These are phyloP conservation scores for Thymus quinquecostatus DNA, from an alignment of 257 asterid species.

Conservation along the genomic window DNA sequence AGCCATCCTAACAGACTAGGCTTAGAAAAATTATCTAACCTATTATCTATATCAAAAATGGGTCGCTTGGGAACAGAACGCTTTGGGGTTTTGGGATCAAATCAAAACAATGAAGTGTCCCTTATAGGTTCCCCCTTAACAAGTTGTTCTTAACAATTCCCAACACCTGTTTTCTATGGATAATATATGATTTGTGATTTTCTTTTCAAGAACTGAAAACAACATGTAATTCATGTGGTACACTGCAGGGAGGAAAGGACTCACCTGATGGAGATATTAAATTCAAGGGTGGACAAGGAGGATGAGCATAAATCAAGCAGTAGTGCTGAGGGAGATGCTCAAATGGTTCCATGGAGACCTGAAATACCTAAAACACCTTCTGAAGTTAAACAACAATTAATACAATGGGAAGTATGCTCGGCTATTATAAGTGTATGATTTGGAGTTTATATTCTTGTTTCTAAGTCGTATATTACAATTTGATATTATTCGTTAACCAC, in stretches of 20 bases:
- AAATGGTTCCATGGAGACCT: conserved; percentile 42
- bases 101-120: too few species aligned
- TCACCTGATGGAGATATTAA: conserved; percentile 64
- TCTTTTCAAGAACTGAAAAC: background rate
- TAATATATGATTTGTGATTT: conserved; percentile 12
- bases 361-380: conserved; percentile 44
- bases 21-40: too few species aligned
- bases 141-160: too few species aligned
- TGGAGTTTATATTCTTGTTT: too few species aligned
- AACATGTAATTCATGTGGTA: conserved; percentile 24
- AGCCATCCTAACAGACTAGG: too few species aligned
- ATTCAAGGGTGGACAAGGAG: conserved; percentile 51
- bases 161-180: background rate
- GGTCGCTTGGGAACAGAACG: too few species aligned
- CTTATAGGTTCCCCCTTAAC: too few species aligned
- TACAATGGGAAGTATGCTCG: conserved; percentile 35
- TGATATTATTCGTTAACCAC: too few species aligned
- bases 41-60: too few species aligned
- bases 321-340: conserved; percentile 41
- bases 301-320: conserved; percentile 43
- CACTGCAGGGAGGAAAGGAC: conserved; percentile 70
- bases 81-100: too few species aligned
- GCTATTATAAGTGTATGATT: conserved; percentile 25
- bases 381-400: conserved; percentile 37
- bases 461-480: too few species aligned